A percentile compares a stretch with the other conserved stretches of the same genome.
Conservation (phyloP, 2,329 filamentous ascomycete species). For the Piedraia hortae region DNA sequence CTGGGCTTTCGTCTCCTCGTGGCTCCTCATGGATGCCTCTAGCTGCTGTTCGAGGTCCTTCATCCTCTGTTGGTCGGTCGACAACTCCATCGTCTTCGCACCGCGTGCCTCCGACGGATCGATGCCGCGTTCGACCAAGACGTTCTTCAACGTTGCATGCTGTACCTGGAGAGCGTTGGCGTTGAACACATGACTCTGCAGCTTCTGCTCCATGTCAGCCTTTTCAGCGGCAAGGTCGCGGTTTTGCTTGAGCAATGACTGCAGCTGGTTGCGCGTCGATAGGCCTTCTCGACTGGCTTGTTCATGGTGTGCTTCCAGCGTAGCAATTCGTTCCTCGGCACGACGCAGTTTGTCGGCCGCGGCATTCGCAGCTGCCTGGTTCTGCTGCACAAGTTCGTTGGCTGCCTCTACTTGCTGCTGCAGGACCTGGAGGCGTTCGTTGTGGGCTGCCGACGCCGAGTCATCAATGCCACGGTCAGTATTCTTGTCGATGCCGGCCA, state of each 20-base stretch:
- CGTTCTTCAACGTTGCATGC: constrained; percentile 76
- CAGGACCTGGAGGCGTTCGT: constrained; percentile 43
- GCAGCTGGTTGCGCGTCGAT: constrained; percentile 66
- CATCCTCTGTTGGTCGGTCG: constrained; percentile 47
- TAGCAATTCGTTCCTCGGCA: constrained; percentile 88
- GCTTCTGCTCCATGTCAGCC: constrained; percentile 52
- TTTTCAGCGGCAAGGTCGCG: constrained; percentile 60
- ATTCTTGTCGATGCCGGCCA: constrained; percentile 58
- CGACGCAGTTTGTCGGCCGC: constrained; percentile 72
- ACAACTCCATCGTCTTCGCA: constrained; percentile 44
- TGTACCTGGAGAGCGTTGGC: constrained; percentile 83
- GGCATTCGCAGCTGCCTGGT: constrained; percentile 63
- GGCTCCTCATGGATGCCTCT: constrained; percentile 43
- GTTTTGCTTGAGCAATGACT: constrained; percentile 55
- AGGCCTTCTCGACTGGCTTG: constrained; percentile 86
- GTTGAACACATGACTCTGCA: constrained; percentile 70
- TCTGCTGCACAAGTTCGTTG: constrained; percentile 57
- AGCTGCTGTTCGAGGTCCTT: constrained; percentile 76
- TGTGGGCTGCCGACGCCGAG: constrained; percentile 22
- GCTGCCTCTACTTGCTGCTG: constrained; percentile 56
- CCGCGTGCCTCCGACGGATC: constrained; percentile 46
- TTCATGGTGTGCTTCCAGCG: constrained; percentile 88
- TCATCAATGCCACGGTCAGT: constrained; percentile 27
- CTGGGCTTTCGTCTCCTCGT: constrained; percentile 57
- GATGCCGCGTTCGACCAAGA: constrained; percentile 68